Evolutionary conservation across 805 yeast genomes (phyloP).

Genomic region (Yamadazyma akitaensis): DNA sequence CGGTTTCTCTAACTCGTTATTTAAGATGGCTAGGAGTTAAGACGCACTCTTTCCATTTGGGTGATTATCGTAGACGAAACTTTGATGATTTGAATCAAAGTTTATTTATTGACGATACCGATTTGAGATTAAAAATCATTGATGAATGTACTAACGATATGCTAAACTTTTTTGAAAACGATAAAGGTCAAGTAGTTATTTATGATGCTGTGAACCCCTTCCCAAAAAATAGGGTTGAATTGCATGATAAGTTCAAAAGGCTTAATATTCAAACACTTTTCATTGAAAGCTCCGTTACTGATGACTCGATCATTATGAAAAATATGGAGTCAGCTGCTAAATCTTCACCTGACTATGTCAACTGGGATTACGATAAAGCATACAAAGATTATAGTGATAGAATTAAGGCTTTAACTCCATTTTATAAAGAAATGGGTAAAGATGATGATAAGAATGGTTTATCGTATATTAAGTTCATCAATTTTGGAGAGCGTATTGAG

Average conservation of each 20-base stretch:
- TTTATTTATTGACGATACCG: constrained; percentile 43
- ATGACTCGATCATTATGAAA: constrained; percentile 59
- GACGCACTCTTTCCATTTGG: constrained; percentile 86
- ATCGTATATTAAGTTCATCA: constrained; percentile 79
- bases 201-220: constrained; percentile 93
- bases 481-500: constrained; percentile 82
- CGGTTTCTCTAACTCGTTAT: constrained; percentile 88
- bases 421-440: constrained; percentile 70
- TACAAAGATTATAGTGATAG: constrained; percentile 72
- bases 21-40: constrained; percentile 95
- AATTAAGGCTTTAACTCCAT: constrained; percentile 62
- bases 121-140: constrained; percentile 59
- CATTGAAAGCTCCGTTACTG: constrained; percentile 83
- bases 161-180: constrained; percentile 62
- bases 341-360: constrained; percentile 80
- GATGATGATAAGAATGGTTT: constrained; percentile 34
- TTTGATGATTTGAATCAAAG: constrained; percentile 44
- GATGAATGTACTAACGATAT: constrained; percentile 68
- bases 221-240: constrained; percentile 58
- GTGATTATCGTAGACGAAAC: constrained; percentile 73
- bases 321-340: constrained; percentile 80
- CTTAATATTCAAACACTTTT: constrained; percentile 74
- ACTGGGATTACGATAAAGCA: constrained; percentile 74
- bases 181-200: constrained; percentile 90
- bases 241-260: constrained; percentile 52